Conservation (phyloP, 2,329 filamentous ascomycete species). For the Scleromitrula shiraiana region DNA sequence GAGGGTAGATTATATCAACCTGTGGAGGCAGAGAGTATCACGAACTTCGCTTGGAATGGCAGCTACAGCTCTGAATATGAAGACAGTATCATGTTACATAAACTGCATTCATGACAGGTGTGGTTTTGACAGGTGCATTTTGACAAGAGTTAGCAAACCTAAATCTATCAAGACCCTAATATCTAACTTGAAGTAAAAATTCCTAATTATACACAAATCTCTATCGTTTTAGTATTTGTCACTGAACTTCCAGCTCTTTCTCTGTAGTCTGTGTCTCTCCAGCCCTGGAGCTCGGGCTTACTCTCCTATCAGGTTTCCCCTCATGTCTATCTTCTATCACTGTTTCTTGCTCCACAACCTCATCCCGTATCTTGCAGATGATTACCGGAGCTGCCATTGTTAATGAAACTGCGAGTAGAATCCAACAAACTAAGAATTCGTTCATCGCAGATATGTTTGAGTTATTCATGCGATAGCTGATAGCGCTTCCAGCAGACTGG, state of each 20-base stretch:
- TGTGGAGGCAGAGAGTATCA: not conserved
- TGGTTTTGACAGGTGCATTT: constrained; percentile 9
- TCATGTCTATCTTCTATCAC: not conserved
- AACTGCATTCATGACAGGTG: constrained; percentile 8
- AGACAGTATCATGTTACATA: constrained; percentile 3
- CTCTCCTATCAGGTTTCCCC: not conserved
- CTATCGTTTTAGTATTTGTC: not conserved
- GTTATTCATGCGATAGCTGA: constrained; percentile 62
- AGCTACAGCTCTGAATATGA: not conserved
- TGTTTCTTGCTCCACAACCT: not conserved
- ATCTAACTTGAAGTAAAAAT: too few species aligned
- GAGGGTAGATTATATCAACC: not conserved
- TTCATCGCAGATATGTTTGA: constrained; percentile 54
- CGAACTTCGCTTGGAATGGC: not conserved
- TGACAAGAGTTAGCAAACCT: constrained; percentile 1
- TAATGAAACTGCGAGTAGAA: constrained; percentile 60
- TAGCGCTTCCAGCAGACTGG: constrained; percentile 73
- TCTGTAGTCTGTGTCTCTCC: too few species aligned
- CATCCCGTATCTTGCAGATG: constrained; percentile 52
- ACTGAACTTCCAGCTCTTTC: not conserved
- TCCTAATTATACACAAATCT: not conserved
- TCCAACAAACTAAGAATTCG: constrained; percentile 70
- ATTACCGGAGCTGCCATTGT: constrained; percentile 71
- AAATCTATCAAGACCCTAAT: too few species aligned
- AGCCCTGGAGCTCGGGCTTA: not conserved